Evolutionary conservation across 169 alveolate species (phyloP).

Genomic region (Eimeria necatrix): DNA sequence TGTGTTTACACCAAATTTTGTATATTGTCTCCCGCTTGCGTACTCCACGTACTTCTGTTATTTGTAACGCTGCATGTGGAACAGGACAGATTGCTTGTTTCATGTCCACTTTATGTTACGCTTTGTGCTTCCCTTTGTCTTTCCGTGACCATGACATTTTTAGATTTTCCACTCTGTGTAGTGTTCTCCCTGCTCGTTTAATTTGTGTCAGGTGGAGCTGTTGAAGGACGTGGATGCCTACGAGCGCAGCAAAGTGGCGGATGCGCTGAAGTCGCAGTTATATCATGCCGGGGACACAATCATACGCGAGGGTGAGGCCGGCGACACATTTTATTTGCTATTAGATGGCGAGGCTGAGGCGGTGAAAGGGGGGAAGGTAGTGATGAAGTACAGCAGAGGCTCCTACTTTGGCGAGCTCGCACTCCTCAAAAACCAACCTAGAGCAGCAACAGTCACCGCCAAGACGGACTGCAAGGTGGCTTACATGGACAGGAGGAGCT

Average conservation of each 20-base stretch:
- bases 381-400: slow-evolving; percentile 87
- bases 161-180: no score
- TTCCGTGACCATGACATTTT: no score
- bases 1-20: no score
- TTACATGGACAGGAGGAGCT: slow-evolving; percentile 94
- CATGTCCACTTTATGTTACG: no score
- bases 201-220: slow-evolving; percentile 86
- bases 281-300: slow-evolving; percentile 90
- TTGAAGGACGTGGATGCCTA: slow-evolving; percentile 92
- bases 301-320: slow-evolving; percentile 95
- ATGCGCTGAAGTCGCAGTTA: slow-evolving; percentile 90
- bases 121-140: no score
- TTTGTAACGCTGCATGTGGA: no score
- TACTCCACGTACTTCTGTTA: no score
- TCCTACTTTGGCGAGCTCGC: slow-evolving; percentile 98
- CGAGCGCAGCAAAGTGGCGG: slow-evolving; percentile 94
- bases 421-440: slow-evolving; percentile 90
- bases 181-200: no score
- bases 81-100: no score
- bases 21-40: no score
- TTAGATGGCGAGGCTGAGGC: slow-evolving; percentile 96
- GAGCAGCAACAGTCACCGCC: slow-evolving; percentile 96
- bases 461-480: slow-evolving; percentile 62
- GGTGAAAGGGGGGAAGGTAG: slow-evolving; percentile 88
- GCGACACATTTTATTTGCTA: slow-evolving; percentile 94